phyloP scores from a whole-genome alignment of 371 early-diverging fungal genomes.

The Haplosporangium sp. region DNA sequence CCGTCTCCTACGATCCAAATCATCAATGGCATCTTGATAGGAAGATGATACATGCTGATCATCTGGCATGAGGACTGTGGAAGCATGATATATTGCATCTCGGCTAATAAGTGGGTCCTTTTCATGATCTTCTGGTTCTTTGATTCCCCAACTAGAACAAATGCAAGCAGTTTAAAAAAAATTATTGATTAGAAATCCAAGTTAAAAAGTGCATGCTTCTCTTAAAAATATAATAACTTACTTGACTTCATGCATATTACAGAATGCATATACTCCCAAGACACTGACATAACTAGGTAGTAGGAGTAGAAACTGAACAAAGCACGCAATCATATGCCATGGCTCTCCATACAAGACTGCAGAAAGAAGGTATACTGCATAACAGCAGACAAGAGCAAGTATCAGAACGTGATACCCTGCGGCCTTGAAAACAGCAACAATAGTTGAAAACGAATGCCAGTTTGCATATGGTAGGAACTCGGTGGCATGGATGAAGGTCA shows the following conservation, averaged over 20 bases:
- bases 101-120: slow-evolving; percentile 51
- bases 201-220: too few relatives aligned
- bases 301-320: slow-evolving; percentile 87
- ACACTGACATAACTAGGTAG: slow-evolving; percentile 91
- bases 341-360: slow-evolving; percentile 87
- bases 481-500: slow-evolving; percentile 59
- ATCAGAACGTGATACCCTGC: slow-evolving; percentile 53
- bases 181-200: not conserved
- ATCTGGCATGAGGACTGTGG: slow-evolving; percentile 84
- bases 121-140: slow-evolving; percentile 63
- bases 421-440: slow-evolving; percentile 51
- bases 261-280: slow-evolving; percentile 74
- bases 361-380: slow-evolving; percentile 84
- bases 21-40: slow-evolving; percentile 76
- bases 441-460: slow-evolving; percentile 39
- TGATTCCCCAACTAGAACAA: slow-evolving; percentile 88
- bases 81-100: slow-evolving; percentile 48
- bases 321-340: slow-evolving; percentile 93
- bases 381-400: slow-evolving; percentile 57
- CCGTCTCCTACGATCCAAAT: slow-evolving; percentile 57
- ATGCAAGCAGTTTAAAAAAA: not conserved
- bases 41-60: slow-evolving; percentile 70
- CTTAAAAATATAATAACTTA: slow-evolving; percentile 20
- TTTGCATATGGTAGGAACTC: slow-evolving; percentile 45
- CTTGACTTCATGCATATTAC: slow-evolving; percentile 75